phyloP scores from a whole-genome alignment of 495 filamentous ascomycete species.

The Aspergillus diversus region DNA sequence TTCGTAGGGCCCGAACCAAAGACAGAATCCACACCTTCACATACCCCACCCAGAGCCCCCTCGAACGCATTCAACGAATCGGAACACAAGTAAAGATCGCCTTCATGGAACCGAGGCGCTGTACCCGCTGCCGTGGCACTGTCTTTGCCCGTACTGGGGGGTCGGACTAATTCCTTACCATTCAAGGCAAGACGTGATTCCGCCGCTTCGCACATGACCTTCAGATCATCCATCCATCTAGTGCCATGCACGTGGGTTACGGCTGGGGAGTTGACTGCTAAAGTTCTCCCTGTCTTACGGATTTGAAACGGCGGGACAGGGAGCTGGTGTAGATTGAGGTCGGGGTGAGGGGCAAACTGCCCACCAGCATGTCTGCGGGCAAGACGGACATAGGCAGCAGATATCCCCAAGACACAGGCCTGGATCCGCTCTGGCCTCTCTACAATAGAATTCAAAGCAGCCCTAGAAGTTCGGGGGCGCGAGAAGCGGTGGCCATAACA shows the following conservation, averaged over 20 bases:
- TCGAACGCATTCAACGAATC: constrained; percentile 87
- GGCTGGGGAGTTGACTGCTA: constrained; percentile 66
- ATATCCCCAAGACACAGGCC: constrained; percentile 78
- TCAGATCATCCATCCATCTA: constrained; percentile 91
- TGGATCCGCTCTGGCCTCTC: constrained; percentile 92
- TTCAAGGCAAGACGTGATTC: constrained; percentile 71
- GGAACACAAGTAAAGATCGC: constrained; percentile 85
- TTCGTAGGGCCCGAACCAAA: constrained; percentile 61
- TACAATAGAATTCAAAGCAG: constrained; percentile 72
- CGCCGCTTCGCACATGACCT: constrained; percentile 77
- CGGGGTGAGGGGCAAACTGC: constrained; percentile 64
- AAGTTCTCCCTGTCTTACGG: constrained; percentile 66
- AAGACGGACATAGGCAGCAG: constrained; percentile 85
- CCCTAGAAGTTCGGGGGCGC: constrained; percentile 71
- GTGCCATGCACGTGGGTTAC: constrained; percentile 83
- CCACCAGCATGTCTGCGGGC: constrained; percentile 79
- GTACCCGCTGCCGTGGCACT: constrained; percentile 36
- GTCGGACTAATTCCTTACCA: constrained; percentile 75
- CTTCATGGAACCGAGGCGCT: constrained; percentile 66
- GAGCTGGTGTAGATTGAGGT: constrained; percentile 50
- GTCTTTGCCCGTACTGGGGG: constrained; percentile 48
- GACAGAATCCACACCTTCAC: constrained; percentile 87
- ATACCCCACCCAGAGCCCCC: constrained; percentile 85
- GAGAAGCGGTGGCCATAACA: constrained; percentile 93
- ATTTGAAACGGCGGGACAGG: constrained; percentile 79